Percentiles rank a stretch among this genome's conserved stretches.
These are phyloP conservation scores for Massarina eburnea DNA, from an alignment of 2,329 filamentous ascomycete species.

Conservation along the genomic window DNA sequence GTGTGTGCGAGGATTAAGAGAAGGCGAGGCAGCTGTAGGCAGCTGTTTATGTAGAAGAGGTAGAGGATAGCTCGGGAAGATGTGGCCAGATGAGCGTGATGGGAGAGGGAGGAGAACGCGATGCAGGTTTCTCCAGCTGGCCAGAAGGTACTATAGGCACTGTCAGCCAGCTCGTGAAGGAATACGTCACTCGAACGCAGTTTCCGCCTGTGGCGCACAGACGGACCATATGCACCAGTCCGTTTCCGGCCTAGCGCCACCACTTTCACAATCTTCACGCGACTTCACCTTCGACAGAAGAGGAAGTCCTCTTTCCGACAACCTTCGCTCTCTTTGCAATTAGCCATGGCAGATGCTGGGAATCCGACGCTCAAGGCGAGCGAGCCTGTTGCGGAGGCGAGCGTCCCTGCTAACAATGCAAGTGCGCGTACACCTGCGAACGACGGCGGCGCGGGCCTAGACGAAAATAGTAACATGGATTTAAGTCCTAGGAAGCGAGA, in stretches of 20 bases:
- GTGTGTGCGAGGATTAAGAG: no score
- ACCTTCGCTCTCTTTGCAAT: background rate
- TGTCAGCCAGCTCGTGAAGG: conserved; percentile 20
- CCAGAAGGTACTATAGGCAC: conserved; percentile 10
- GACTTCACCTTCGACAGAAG: conserved; percentile 1
- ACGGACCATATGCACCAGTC: background rate
- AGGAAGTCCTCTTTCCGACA: background rate
- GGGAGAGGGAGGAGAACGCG: conserved; percentile 2
- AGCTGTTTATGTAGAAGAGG: background rate
- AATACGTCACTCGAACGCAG: conserved; percentile 33
- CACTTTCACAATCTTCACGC: conserved; percentile 9
- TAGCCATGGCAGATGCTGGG: conserved; percentile 4
- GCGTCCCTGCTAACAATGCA: background rate
- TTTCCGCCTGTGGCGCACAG: conserved; percentile 10
- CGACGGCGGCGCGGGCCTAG: conserved; percentile 15
- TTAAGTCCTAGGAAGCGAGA: conserved; percentile 38
- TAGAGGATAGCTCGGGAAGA: background rate
- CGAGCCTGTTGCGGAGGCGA: background rate
- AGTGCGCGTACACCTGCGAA: conserved; percentile 4
- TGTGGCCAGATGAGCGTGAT: background rate
- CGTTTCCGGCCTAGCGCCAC: conserved; percentile 1
- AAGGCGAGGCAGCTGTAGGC: no score
- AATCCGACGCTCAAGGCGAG: background rate
- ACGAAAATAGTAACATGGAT: conserved; percentile 18
- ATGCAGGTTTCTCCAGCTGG: conserved; percentile 15